These are phyloP conservation scores for Ceratobasidium sp. DNA, from an alignment of 1,284 basidiomycete genomes.

Conservation along the genomic window DNA sequence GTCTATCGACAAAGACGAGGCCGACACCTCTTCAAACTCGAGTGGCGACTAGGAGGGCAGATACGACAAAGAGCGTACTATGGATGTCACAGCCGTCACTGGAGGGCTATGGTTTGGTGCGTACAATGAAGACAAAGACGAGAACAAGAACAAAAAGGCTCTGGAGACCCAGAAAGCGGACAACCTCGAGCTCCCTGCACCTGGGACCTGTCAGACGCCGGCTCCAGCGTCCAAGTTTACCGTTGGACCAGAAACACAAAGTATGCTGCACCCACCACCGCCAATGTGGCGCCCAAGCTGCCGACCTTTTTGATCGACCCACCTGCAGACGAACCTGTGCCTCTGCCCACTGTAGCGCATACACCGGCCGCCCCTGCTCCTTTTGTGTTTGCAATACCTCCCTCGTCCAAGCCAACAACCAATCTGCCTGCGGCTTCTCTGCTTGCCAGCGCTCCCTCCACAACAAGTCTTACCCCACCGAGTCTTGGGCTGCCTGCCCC, in stretches of 20 bases:
- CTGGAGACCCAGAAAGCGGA: neutral
- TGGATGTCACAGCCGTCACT: slow-evolving; percentile 39
- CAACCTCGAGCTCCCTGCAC: neutral
- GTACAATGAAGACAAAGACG: slow-evolving; percentile 29
- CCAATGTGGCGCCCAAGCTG: neutral
- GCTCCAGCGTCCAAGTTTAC: slow-evolving; percentile 17
- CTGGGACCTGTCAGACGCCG: slow-evolving; percentile 2
- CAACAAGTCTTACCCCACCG: neutral
- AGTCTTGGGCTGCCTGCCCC: neutral
- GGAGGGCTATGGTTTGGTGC: slow-evolving; percentile 28
- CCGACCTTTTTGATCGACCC: slow-evolving; percentile 36
- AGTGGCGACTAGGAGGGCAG: slow-evolving; percentile 34
- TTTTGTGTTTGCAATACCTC: slow-evolving; percentile 11
- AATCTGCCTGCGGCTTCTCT: neutral
- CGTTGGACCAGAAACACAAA: neutral
- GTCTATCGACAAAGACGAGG: slow-evolving; percentile 43
- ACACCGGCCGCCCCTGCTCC: slow-evolving; percentile 21
- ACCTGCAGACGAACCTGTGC: slow-evolving; percentile 3
- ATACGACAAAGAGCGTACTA: slow-evolving; percentile 34
- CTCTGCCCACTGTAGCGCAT: neutral
- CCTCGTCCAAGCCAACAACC: slow-evolving; percentile 7
- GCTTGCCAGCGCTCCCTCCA: neutral
- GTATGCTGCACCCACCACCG: neutral
- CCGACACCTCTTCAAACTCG: slow-evolving; percentile 17
- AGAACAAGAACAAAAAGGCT: neutral